Percentiles rank a stretch among this genome's conserved stretches.
Conservation (phyloP, 1,284 basidiomycete genomes). For the Erythrobasidium hasegawianum region DNA sequence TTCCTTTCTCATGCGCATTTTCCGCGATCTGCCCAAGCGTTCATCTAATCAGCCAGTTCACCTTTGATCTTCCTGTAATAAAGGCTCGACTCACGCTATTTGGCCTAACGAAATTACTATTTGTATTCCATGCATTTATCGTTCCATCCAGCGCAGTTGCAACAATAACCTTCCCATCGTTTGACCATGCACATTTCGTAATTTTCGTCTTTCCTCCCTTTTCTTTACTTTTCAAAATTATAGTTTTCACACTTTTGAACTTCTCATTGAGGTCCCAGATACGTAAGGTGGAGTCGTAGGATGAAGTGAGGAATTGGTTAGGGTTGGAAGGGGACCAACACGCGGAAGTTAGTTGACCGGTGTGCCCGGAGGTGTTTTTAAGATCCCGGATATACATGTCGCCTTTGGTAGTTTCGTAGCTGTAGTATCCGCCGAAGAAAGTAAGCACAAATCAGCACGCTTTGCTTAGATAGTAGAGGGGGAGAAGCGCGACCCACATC, state of each 20-base stretch:
- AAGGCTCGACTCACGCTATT: slow-evolving; percentile 53
- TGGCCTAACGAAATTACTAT: slow-evolving; percentile 84
- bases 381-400: slow-evolving; percentile 98
- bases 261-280: slow-evolving; percentile 90
- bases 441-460: too few species aligned
- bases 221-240: slow-evolving; percentile 94
- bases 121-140: slow-evolving; percentile 88
- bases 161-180: slow-evolving; percentile 76
- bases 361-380: slow-evolving; percentile 97
- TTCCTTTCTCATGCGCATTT: slow-evolving; percentile 75
- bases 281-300: slow-evolving; percentile 83
- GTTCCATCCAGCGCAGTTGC: slow-evolving; percentile 87
- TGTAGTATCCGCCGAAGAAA: slow-evolving; percentile 52
- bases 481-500: slow-evolving; percentile 58
- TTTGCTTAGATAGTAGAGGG: too few species aligned
- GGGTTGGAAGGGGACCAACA: slow-evolving; percentile 84
- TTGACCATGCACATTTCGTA: slow-evolving; percentile 65
- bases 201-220: slow-evolving; percentile 92
- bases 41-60: neutral
- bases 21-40: slow-evolving; percentile 61
- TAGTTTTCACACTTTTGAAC: slow-evolving; percentile 85
- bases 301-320: slow-evolving; percentile 80
- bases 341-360: slow-evolving; percentile 83
- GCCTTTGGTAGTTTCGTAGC: slow-evolving; percentile 84
- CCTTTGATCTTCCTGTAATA: neutral